Conservation (phyloP, 306 rosid genomes). For the Rosa multiflora region DNA sequence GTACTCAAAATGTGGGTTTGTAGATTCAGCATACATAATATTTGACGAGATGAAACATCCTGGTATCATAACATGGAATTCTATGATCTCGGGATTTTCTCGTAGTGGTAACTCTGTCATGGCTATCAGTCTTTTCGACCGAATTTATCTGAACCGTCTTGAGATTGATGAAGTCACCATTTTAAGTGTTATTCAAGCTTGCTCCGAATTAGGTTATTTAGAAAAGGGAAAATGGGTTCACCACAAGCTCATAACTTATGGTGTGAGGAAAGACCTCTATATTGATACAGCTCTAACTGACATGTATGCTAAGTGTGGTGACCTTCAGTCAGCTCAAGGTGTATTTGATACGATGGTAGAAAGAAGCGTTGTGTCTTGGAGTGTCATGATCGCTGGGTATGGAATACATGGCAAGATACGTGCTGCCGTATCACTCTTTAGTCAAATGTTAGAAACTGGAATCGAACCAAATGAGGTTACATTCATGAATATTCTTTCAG, state of each 20-base stretch:
- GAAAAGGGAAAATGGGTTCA: slow-evolving; percentile 93
- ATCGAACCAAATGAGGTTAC: slow-evolving; percentile 73
- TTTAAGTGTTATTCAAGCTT: slow-evolving; percentile 83
- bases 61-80: slow-evolving; percentile 79
- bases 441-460: slow-evolving; percentile 53
- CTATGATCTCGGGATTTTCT: slow-evolving; percentile 78
- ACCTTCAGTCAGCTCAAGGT: slow-evolving; percentile 54
- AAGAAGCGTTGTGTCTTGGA: slow-evolving; percentile 84
- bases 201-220: slow-evolving; percentile 71
- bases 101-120: slow-evolving; percentile 65
- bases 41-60: slow-evolving; percentile 40
- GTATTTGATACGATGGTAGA: slow-evolving; percentile 62
- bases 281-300: slow-evolving; percentile 68
- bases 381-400: slow-evolving; percentile 77
- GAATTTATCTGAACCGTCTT: slow-evolving; percentile 50
- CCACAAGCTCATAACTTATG: slow-evolving; percentile 63
- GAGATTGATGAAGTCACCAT: slow-evolving; percentile 69
- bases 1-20: slow-evolving; percentile 83
- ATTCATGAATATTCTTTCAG: slow-evolving; percentile 82
- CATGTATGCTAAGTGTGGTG: slow-evolving; percentile 91
- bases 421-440: slow-evolving; percentile 58
- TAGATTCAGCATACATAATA: slow-evolving; percentile 53
- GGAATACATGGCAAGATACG: slow-evolving; percentile 70
- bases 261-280: slow-evolving; percentile 48
- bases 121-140: slow-evolving; percentile 72